Evolutionary conservation across 1,284 basidiomycete genomes (phyloP).

Genomic region (Trichosporon coremiiforme): DNA sequence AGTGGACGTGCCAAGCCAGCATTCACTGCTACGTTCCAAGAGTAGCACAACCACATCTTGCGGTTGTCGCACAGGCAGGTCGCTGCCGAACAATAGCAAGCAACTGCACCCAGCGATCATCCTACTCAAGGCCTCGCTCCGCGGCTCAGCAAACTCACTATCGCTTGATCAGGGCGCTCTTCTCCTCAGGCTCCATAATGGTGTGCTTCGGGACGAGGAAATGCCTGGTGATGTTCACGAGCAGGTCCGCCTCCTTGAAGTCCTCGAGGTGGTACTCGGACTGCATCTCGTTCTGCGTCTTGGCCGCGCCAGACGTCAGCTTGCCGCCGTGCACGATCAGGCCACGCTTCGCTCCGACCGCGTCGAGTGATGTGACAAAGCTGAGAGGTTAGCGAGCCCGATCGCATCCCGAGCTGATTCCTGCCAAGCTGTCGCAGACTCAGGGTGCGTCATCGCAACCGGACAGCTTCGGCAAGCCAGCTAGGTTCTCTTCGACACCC

Average conservation of each 20-base stretch:
- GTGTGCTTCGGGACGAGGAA: slow-evolving; percentile 93
- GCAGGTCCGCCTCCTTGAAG: slow-evolving; percentile 91
- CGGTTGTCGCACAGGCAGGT: no score
- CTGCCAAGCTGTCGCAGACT: no score
- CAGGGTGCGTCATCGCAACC: no score
- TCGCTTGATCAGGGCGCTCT: slow-evolving; percentile 81
- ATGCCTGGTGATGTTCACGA: slow-evolving; percentile 97
- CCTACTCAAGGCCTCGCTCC: no score
- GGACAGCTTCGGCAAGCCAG: no score
- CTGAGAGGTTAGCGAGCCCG: slow-evolving; percentile 58
- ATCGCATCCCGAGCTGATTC: no score
- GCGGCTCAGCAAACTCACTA: slow-evolving; percentile 79
- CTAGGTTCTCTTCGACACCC: no score
- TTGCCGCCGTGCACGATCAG: slow-evolving; percentile 95
- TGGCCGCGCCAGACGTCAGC: slow-evolving; percentile 95
- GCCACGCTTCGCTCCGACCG: slow-evolving; percentile 83
- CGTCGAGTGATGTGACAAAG: slow-evolving; percentile 81
- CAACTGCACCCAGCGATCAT: no score
- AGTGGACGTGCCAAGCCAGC: no score
- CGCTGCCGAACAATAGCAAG: neutral
- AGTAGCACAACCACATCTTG: no score
- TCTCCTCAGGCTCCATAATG: slow-evolving; percentile 82
- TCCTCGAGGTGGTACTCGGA: slow-evolving; percentile 87
- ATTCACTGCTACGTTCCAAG: no score
- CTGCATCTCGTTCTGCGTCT: slow-evolving; percentile 90